phyloP scores from a whole-genome alignment of 495 filamentous ascomycete species.

The Gamarada debralockiae region DNA sequence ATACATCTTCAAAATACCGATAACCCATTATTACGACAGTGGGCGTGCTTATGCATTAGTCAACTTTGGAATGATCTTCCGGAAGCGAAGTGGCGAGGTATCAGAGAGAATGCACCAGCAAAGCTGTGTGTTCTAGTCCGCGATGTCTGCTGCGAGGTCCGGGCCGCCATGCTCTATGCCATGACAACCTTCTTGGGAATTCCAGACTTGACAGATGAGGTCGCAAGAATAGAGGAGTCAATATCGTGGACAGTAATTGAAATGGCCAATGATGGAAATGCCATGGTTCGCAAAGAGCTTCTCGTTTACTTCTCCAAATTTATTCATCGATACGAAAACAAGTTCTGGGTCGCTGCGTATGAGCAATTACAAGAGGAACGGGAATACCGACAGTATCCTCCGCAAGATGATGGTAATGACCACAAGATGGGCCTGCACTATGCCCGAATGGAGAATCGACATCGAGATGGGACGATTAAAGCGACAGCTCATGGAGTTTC shows the following conservation, averaged over 20 bases:
- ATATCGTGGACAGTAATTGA: slow-evolving; percentile 79
- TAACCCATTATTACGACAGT: slow-evolving; percentile 87
- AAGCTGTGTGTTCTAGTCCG: slow-evolving; percentile 75
- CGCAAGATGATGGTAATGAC: slow-evolving; percentile 47
- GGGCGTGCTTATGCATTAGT: slow-evolving; percentile 94
- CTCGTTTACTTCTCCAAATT: slow-evolving; percentile 92
- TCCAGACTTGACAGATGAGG: slow-evolving; percentile 85
- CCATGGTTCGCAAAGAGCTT: slow-evolving; percentile 88
- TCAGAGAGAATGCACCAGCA: slow-evolving; percentile 72
- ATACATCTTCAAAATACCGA: slow-evolving; percentile 76
- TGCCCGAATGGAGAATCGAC: slow-evolving; percentile 43
- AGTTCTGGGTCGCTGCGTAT: slow-evolving; percentile 87
- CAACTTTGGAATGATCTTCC: slow-evolving; percentile 89
- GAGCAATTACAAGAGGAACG: slow-evolving; percentile 87
- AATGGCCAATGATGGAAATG: slow-evolving; percentile 87
- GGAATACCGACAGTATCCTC: slow-evolving; percentile 52
- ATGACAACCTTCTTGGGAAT: slow-evolving; percentile 92
- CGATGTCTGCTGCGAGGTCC: slow-evolving; percentile 92
- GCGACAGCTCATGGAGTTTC: slow-evolving; percentile 55
- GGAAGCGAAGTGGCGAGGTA: slow-evolving; percentile 92
- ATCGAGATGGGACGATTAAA: slow-evolving; percentile 45
- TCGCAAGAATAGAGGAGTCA: slow-evolving; percentile 83
- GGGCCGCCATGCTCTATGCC: slow-evolving; percentile 88
- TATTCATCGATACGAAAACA: slow-evolving; percentile 84
- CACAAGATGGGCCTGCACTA: slow-evolving; percentile 54